Conservation (phyloP, 352 stramenopile genomes). For the Pythium aristosporum region DNA sequence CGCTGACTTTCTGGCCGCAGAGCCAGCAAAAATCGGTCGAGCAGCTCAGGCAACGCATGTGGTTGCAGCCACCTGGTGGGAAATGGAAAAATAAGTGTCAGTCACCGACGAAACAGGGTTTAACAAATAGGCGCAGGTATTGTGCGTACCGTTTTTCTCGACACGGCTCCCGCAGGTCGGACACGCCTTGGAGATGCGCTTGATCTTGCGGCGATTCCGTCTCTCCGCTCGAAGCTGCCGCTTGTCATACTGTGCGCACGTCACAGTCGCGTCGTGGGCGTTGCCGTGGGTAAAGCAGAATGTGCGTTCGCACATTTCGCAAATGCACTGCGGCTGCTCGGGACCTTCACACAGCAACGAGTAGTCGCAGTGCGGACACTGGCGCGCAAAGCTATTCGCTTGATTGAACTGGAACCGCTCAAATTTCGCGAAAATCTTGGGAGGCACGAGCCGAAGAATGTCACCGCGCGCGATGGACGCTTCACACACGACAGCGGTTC, state of each 20-base stretch:
- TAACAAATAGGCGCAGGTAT: too few relatives aligned
- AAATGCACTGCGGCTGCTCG: constrained; percentile 49
- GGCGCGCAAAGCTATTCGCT: constrained; percentile 55
- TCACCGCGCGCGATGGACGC: constrained; percentile 43
- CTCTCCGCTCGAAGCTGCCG: constrained; percentile 74
- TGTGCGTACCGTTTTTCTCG: constrained; percentile 73
- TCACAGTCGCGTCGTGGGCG: constrained; percentile 49
- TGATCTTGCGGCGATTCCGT: constrained; percentile 12
- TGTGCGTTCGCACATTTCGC: constrained; percentile 40
- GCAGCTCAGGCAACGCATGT: constrained; percentile 91
- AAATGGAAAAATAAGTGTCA: too few relatives aligned
- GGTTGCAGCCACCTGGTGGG: constrained; percentile 79
- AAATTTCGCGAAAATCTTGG: constrained; percentile 73
- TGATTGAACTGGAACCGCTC: constrained; percentile 89
- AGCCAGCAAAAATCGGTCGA: constrained; percentile 90
- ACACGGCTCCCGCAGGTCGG: constrained; percentile 86
- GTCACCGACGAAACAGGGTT: too few relatives aligned
- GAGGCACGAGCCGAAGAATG: constrained; percentile 41
- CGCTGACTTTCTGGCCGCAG: constrained; percentile 53
- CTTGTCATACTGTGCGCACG: constrained; percentile 76
- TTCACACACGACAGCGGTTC: constrained; percentile 27
- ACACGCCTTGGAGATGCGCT: constrained; percentile 82
- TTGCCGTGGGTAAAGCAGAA: constrained; percentile 91
- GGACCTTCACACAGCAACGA: constrained; percentile 50
- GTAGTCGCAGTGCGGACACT: constrained; percentile 61